These are phyloP conservation scores for Lentinula raphanica DNA, from an alignment of 768 basidiomycete genomes.

Conservation along the genomic window DNA sequence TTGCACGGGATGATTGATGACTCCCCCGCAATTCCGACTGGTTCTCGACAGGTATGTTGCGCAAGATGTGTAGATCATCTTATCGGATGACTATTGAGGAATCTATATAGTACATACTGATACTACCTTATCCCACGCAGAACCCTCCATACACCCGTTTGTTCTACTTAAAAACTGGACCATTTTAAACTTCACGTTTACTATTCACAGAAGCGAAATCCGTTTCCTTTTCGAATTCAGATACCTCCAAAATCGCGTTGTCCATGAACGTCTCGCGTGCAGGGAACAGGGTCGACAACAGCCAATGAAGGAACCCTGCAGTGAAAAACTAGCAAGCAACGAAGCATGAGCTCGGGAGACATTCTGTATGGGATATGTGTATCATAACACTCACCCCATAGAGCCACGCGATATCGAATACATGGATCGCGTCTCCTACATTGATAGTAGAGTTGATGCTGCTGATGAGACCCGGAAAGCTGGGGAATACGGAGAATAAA, in stretches of 20 bases:
- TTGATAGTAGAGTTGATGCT: slow-evolving; percentile 63
- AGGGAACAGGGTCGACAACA: slow-evolving; percentile 34
- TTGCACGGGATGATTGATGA: no score
- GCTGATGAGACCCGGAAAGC: slow-evolving; percentile 71
- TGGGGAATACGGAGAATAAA: slow-evolving; percentile 62
- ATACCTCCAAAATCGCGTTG: slow-evolving; percentile 17
- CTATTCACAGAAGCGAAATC: background rate
- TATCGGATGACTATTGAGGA: no score
- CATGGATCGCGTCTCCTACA: slow-evolving; percentile 49
- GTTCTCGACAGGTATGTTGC: no score
- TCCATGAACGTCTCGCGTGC: slow-evolving; percentile 38
- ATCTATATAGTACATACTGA: no score
- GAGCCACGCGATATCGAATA: slow-evolving; percentile 74
- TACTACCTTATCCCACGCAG: no score
- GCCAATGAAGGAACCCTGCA: slow-evolving; percentile 29
- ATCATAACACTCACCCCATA: slow-evolving; percentile 50
- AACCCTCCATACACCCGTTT: no score
- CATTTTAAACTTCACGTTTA: background rate
- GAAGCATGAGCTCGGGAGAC: background rate
- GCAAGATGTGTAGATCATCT: no score
- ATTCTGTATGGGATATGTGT: no score
- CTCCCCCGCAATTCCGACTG: no score
- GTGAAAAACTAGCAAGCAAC: slow-evolving; percentile 29
- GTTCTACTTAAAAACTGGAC: no score
- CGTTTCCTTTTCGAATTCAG: slow-evolving; percentile 10